Evolutionary conservation across 1,284 basidiomycete genomes (phyloP).

Genomic region (Pseudozyma flocculosa): DNA sequence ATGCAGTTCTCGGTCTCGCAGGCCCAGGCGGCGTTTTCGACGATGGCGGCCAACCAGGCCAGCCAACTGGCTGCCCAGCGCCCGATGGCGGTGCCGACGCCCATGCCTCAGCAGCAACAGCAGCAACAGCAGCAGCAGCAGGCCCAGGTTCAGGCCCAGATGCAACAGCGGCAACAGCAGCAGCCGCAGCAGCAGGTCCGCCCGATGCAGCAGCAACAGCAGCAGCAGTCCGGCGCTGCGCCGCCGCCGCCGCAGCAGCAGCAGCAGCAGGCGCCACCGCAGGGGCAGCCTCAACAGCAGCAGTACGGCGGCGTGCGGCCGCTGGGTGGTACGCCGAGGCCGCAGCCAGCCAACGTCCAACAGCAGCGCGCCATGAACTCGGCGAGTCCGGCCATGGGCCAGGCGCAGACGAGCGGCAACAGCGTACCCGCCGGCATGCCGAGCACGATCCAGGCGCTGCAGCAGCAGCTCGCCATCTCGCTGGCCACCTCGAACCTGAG

Average conservation of each 20-base stretch:
- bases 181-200: conserved; percentile 35
- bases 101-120: background rate
- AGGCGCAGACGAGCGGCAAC: background rate
- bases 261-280: background rate
- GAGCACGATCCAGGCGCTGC: conserved; percentile 44
- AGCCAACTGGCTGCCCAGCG: background rate
- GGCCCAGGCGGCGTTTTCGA: conserved; percentile 20
- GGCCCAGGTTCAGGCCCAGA: conserved; percentile 18
- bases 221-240: no score
- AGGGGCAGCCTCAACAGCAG: background rate
- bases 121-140: conserved; percentile 12
- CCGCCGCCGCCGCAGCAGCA: no score
- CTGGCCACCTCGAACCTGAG: conserved; percentile 40
- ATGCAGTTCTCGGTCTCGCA: conserved; percentile 15
- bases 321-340: no score
- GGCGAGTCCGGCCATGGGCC: no score
- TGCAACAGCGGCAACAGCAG: conserved; percentile 32
- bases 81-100: background rate
- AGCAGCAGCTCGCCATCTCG: conserved; percentile 46
- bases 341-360: no score
- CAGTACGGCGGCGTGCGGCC: background rate
- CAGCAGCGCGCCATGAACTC: no score
- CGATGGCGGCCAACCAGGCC: conserved; percentile 3
- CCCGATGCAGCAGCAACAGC: background rate
- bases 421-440: conserved; percentile 19